phyloP scores from a whole-genome alignment of 768 basidiomycete species.

The Ephemerocybe angulata region DNA sequence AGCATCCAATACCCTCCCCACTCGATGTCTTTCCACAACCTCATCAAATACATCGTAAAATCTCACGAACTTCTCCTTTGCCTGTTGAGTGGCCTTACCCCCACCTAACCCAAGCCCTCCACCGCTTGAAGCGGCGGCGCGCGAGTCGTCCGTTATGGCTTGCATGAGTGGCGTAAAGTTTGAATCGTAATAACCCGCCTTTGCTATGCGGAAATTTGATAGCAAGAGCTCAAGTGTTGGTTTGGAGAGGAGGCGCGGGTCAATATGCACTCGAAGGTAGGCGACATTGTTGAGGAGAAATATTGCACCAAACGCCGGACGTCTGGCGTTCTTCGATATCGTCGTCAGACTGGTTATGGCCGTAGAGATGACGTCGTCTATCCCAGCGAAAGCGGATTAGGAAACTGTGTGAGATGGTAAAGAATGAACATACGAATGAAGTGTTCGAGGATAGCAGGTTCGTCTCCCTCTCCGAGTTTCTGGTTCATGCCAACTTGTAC shows the following conservation, averaged over 20 bases:
- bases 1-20: slow-evolving; percentile 61
- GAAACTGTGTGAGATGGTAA: background rate
- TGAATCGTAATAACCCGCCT: slow-evolving; percentile 79
- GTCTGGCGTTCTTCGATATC: slow-evolving; percentile 55
- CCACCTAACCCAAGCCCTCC: no score
- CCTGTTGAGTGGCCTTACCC: slow-evolving; percentile 40
- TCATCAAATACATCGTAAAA: slow-evolving; percentile 84
- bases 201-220: slow-evolving; percentile 73
- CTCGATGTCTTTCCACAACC: slow-evolving; percentile 67
- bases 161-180: slow-evolving; percentile 81
- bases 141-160: slow-evolving; percentile 49
- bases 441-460: slow-evolving; percentile 65
- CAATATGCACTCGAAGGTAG: slow-evolving; percentile 58
- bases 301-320: slow-evolving; percentile 66
- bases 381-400: background rate
- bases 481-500: slow-evolving; percentile 46
- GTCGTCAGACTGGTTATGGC: slow-evolving; percentile 56
- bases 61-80: slow-evolving; percentile 78
- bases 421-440: slow-evolving; percentile 56
- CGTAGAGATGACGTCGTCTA: slow-evolving; percentile 75
- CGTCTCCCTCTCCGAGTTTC: slow-evolving; percentile 51
- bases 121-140: slow-evolving; percentile 27
- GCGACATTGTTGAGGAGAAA: slow-evolving; percentile 80
- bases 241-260: slow-evolving; percentile 54
- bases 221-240: slow-evolving; percentile 60